Evolutionary conservation across 176 grass and related monocot genomes (phyloP).

Genomic region (Carex pumila): DNA sequence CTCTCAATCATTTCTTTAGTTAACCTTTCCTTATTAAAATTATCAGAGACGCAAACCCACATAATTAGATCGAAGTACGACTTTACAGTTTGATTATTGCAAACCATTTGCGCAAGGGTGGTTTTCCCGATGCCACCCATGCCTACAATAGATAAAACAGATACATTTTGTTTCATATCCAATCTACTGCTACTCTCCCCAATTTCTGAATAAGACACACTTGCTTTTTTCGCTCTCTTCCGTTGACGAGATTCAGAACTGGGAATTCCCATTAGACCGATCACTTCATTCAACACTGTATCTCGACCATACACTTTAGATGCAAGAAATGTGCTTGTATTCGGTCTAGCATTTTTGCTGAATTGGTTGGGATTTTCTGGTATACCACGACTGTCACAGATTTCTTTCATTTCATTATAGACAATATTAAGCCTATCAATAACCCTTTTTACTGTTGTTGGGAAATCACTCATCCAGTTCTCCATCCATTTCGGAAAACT

Average conservation of each 20-base stretch:
- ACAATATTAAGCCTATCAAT: neutral
- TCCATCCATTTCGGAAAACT: neutral
- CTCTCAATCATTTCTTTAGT: too few relatives aligned
- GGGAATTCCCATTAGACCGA: neutral
- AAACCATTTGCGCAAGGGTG: too few relatives aligned
- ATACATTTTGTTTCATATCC: too few relatives aligned
- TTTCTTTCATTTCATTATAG: neutral
- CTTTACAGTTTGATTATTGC: too few relatives aligned
- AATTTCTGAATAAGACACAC: too few relatives aligned
- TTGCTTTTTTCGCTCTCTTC: too few relatives aligned
- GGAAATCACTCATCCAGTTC: neutral
- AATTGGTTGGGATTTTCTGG: neutral
- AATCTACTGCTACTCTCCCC: too few relatives aligned
- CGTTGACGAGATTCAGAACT: neutral
- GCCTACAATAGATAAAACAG: too few relatives aligned
- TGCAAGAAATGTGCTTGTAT: neutral
- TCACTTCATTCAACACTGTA: neutral
- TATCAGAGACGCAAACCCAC: too few relatives aligned
- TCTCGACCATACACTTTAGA: neutral
- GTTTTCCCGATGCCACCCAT: too few relatives aligned
- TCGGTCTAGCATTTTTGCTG: neutral
- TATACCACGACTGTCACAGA: neutral
- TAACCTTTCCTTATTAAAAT: too few relatives aligned
- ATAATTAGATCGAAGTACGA: too few relatives aligned
- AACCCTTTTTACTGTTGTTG: neutral